Base-by-base conservation (phyloP, 371 early-diverging fungal species). In the Lichtheimia hyalospora region DNA sequence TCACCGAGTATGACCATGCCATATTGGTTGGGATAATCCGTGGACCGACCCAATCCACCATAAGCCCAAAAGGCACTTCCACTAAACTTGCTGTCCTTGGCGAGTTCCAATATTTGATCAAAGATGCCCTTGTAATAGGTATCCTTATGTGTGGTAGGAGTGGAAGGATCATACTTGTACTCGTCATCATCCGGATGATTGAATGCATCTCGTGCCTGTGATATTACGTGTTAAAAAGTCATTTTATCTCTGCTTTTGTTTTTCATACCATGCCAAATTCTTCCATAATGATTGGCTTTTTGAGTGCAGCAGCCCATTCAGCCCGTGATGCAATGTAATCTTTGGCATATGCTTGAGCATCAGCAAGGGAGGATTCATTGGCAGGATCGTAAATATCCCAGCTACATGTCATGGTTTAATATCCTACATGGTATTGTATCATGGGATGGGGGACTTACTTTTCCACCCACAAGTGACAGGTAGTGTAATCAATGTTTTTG, bases 391-490 rank as follows among this genome's bases (percentile, higher is more conserved):
- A 85, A 27, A 67, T 55, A 6, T 73, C 82, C 76, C 83, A 77
- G 49, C 78, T 77, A 62, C 48, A 41, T 49, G 27, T 27, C 7
- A 7, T 27, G 3, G 27, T 7, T 1, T 10, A 34, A 8, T 8
- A 34, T 34, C 34, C 34, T 3, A 3, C 44, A 2, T 43, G 44
- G 2, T 43, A n/a, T 6, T 3, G n/a, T 43, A 18, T 14, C 44
- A n/a, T n/a, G 44, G 6, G 44, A 21, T n/a, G 16, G 5, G 7
- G 10, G 15, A 40, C 73, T 63, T 73, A 77, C 76, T 82, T 80
- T 73, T 83, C 81, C 23, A 79, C 86, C 86, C 86, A 85, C 49
- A 72, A 63, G 58, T 85, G 86, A 57, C 71, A 75, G 15, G 79
- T 81, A 18, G 80, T 66, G 54, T 83, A 85, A 55, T 85, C 86